Evolutionary conservation across 2,329 filamentous ascomycete genomes (phyloP), one percentile per base, ranked within the genome.

Genomic region (Stromatinia cepivora): DNA sequence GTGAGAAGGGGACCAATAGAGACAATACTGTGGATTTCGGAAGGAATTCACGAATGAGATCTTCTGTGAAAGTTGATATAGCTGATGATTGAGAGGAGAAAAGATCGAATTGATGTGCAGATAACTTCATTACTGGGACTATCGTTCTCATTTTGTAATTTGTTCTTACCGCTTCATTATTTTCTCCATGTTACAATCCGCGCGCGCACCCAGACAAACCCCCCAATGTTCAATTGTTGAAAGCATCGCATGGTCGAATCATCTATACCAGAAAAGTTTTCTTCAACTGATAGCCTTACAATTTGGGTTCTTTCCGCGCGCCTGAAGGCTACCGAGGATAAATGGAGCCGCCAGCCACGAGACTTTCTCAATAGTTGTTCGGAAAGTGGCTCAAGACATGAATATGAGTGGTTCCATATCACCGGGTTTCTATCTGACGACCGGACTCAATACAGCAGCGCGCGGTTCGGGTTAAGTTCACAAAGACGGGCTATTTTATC

Each of bases 341-440:
- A 56, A 69, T 46, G 61, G 68, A 75, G 69, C 67, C 74, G 74
- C 75, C 74, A 71, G 73, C 72, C 71, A 73, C 72, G 42, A 69
- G 53, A 57, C 67, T 53, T 53, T 48, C 52, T 65, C 58, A 59
- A 68, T 62, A 63, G 58, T 69, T 66, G 75, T 74, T 72, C 45
- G 67, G 70, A 71, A 66, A 73, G 74, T 76, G 71, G 71, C 71
- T 75, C 71, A 73, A 71, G 66, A 70, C 31, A 71, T 67, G 66
- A 65, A 66, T 70, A 66, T 75, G 72, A 73, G 71, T 77, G 75
- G 75, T 72, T 74, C 59, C 39, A 66, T 66, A 58, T 54, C 52
- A 64, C 64, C 39, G n/a, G 39, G 50, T 64, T 65, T 42, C 34
- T 48, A 48, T 57, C 45, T n/a, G 25, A 53, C 34, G 36, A 53